Conservation (phyloP, 495 filamentous ascomycete species). For the Parachaetomium inaequale region DNA sequence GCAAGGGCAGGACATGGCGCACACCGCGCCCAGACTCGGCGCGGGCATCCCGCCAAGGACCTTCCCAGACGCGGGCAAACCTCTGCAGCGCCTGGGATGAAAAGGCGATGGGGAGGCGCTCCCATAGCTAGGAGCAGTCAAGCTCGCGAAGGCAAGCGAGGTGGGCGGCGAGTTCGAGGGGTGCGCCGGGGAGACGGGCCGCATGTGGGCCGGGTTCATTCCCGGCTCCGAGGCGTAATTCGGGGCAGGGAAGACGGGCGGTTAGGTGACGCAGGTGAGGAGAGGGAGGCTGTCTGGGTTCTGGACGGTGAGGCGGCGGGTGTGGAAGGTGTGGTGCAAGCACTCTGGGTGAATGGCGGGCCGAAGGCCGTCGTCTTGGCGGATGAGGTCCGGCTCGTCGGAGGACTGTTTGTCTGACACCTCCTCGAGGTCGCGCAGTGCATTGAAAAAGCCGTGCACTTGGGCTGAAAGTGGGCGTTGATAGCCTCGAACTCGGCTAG, state of each 20-base stretch:
- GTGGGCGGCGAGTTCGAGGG: slow-evolving; percentile 2
- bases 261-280: not conserved
- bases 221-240: not conserved
- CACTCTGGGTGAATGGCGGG: not conserved
- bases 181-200: slow-evolving; percentile 1
- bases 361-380: not conserved
- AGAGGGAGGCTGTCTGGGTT: not conserved
- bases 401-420: not conserved
- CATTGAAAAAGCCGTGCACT: slow-evolving; percentile 26
- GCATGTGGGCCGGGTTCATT: not conserved
- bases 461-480: slow-evolving; percentile 31
- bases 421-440: not conserved
- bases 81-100: not conserved
- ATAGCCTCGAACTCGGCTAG: slow-evolving; percentile 24
- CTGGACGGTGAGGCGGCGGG: slow-evolving; percentile 10
- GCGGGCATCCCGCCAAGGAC: slow-evolving; percentile 6
- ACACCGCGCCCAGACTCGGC: slow-evolving; percentile 5
- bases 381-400: not conserved
- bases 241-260: not conserved
- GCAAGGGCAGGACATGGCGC: not conserved
- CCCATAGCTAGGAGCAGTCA: not conserved
- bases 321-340: slow-evolving; percentile 4
- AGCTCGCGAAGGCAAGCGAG: slow-evolving; percentile 1
- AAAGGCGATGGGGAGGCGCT: slow-evolving; percentile 4
- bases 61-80: slow-evolving; percentile 4